These are phyloP conservation scores for Penicillium glabrum DNA, from an alignment of 2,329 filamentous ascomycete genomes.

Conservation along the genomic window DNA sequence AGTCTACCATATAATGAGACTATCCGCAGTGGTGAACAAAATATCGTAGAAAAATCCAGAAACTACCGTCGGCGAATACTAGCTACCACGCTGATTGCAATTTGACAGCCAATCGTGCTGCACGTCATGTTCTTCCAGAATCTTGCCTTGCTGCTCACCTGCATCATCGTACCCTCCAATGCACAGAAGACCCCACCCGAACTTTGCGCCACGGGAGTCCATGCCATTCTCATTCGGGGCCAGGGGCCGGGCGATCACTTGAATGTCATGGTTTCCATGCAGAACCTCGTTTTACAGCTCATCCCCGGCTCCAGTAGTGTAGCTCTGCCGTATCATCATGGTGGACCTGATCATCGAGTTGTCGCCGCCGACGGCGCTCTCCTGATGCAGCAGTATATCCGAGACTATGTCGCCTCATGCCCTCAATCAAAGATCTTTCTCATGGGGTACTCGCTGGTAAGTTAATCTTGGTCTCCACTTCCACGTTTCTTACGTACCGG, in stretches of 20 bases:
- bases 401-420: constrained; percentile 19
- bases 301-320: constrained; percentile 23
- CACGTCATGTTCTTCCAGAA: constrained; percentile 10
- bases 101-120: constrained; percentile 5
- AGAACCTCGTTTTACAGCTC: constrained; percentile 20
- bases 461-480: background rate
- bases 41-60: background rate
- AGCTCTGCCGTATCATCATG: constrained; percentile 22
- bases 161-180: background rate
- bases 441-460: constrained; percentile 23
- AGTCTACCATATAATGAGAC: background rate
- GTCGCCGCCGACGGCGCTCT: constrained; percentile 14
- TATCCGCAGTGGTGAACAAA: background rate
- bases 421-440: constrained; percentile 21
- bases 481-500: background rate
- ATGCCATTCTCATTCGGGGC: constrained; percentile 23
- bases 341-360: constrained; percentile 11
- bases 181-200: constrained; percentile 10
- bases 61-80: constrained; percentile 1
- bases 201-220: constrained; percentile 20
- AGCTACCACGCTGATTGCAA: background rate
- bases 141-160: background rate
- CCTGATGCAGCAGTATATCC: constrained; percentile 24
- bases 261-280: constrained; percentile 22
- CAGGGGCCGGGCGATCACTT: constrained; percentile 23